Evolutionary conservation across 2,329 filamentous ascomycete species (phyloP).

Genomic region (Aureobasidium sp.): DNA sequence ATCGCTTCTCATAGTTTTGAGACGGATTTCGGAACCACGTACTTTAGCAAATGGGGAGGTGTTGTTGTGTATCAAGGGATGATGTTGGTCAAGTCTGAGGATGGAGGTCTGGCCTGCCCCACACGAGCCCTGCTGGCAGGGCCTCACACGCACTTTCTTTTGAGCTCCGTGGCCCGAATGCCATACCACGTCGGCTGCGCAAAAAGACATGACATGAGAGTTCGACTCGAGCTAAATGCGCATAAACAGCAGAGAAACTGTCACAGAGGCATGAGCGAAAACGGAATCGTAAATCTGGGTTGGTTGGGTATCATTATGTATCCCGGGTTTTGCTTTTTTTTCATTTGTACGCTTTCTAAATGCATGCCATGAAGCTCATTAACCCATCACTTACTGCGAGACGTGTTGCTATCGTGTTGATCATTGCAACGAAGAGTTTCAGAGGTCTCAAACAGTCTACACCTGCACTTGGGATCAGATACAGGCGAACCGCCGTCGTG

Average conservation of each 20-base stretch:
- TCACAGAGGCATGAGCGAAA: not conserved
- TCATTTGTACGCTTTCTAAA: slow-evolving; percentile 13
- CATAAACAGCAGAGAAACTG: not conserved
- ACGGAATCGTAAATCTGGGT: not conserved
- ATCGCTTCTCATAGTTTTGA: no score
- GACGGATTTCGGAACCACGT: no score
- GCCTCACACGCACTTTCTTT: not conserved
- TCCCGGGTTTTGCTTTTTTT: slow-evolving; percentile 11
- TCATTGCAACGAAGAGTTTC: not conserved
- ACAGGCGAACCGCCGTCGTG: not conserved
- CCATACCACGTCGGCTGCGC: no score
- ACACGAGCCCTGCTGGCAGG: not conserved
- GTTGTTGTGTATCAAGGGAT: not conserved
- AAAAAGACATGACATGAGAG: no score
- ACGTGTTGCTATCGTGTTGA: not conserved
- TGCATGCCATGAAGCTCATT: slow-evolving; percentile 13
- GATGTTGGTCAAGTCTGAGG: not conserved
- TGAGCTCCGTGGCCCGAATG: not conserved
- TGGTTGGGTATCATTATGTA: slow-evolving; percentile 7
- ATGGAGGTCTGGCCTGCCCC: not conserved
- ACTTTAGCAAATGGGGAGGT: no score
- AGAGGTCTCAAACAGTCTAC: not conserved
- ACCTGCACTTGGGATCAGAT: not conserved
- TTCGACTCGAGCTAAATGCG: no score
- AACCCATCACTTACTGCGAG: slow-evolving; percentile 10